Evolutionary conservation across 306 rosid species (phyloP), one percentile per base, ranked within the genome.

Genomic region (Prunus dulcis): DNA sequence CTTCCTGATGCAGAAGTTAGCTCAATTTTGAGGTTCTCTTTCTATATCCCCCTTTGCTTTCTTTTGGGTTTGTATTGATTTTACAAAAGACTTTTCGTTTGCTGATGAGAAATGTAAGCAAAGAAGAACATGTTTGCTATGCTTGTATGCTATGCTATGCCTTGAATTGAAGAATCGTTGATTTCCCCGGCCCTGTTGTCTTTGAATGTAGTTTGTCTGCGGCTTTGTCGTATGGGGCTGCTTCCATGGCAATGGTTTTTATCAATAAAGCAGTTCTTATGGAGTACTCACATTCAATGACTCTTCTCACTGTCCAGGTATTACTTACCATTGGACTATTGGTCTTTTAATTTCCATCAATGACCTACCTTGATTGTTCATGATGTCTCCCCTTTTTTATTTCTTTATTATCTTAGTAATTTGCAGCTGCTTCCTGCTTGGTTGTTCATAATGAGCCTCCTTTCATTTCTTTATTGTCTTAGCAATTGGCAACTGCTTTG

Each of bases 211-310:
- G 98, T 83, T 89, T 96, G 81, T 81, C 82, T 28, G 92, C 99
- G 9, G 98, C 99, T 4, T 77, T 91, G 67, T 91, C 97, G 0
- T 92, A 95, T 87, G 99, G 99, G 80, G 61, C 86, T 76, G 84
- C 98, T 50, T 96, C 99, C 14, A 96, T 96, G 99, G 91, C 93
- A 13, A 92, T 96, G 99, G 97, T 96, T 78, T 96, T 96, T 69
- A 90, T 96, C 87, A 92, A 96, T 69, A 96, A 96, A 87, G 98
- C 99, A 47, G 84, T 96, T 80, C 88, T 96, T 67, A 89, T 96
- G 97, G 91, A 92, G 74, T 96, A 96, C 81, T 72, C 96, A 27
- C 74, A 91, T 22, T 91, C 96, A 22, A 87, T 92, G 98, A 92
- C 98, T 14, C 91, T 96, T 41, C 99, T 96, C 74, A 91, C 98